These are phyloP conservation scores for Conringia planisiliqua DNA, from an alignment of 345 rosid species.

Conservation along the genomic window DNA sequence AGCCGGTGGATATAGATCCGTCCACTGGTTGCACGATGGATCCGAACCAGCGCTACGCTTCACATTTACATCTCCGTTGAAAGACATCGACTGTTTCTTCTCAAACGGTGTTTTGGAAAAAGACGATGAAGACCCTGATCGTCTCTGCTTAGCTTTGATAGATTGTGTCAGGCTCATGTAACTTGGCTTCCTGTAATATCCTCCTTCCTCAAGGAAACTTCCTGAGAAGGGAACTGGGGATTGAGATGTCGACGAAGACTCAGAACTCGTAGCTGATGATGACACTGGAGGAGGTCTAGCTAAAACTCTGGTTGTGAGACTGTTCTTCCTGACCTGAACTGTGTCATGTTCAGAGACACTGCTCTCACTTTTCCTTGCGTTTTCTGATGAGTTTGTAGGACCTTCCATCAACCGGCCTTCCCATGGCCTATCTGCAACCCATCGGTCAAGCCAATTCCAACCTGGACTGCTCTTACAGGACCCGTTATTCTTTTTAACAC, in stretches of 20 bases:
- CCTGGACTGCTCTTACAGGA: constrained; percentile 46
- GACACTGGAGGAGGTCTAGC: constrained; percentile 54
- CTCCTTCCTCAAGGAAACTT: constrained; percentile 45
- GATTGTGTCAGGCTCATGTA: constrained; percentile 79
- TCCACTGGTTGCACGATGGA: constrained; percentile 36
- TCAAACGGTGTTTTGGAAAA: constrained; percentile 33
- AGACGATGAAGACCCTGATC: constrained; percentile 34
- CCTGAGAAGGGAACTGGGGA: constrained; percentile 47
- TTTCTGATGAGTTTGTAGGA: constrained; percentile 30
- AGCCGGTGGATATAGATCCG: constrained; percentile 56
- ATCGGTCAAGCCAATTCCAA: constrained; percentile 75
- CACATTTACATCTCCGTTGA: constrained; percentile 45
- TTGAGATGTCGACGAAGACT: constrained; percentile 54
- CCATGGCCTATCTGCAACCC: constrained; percentile 86
- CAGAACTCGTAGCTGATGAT: constrained; percentile 59
- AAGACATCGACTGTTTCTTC: constrained; percentile 45
- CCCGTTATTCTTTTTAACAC: constrained; percentile 40
- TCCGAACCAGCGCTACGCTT: constrained; percentile 51
- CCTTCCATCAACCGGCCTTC: constrained; percentile 53
- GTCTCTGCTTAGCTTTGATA: constrained; percentile 69
- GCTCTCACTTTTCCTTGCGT: constrained; percentile 33
- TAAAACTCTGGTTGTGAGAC: constrained; percentile 42
- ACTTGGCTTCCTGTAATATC: constrained; percentile 52
- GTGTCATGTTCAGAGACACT: constrained; percentile 41
- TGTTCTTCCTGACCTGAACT: constrained; percentile 65